Percentiles rank a stretch among this genome's conserved stretches.
Evolutionary conservation across 805 yeast species (phyloP).

Genomic region (Pichia heedii): DNA sequence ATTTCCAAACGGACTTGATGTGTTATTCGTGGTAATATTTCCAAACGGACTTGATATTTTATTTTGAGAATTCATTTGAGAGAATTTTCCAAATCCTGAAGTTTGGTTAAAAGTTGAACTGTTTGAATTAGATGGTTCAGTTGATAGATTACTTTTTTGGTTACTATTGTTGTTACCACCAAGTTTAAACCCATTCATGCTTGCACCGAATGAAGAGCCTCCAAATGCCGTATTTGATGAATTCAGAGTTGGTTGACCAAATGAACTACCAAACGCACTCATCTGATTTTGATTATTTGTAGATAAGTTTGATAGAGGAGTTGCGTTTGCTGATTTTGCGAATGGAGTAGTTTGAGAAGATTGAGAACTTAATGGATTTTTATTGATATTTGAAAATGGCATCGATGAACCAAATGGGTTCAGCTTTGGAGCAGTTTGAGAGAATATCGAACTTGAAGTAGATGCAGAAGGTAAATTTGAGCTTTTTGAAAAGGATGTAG

Average conservation of each 20-base stretch:
- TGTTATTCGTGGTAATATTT: background rate
- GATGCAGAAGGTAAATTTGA: too few species aligned
- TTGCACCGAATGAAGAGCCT: background rate
- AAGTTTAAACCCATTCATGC: background rate
- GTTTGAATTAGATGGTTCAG: too few species aligned
- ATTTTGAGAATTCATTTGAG: background rate
- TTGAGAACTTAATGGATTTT: conserved; percentile 7
- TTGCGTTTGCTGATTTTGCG: conserved; percentile 12
- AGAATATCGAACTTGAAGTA: too few species aligned
- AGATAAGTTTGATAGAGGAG: background rate
- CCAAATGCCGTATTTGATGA: conserved; percentile 6
- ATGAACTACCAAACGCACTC: conserved; percentile 9
- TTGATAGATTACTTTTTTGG: background rate
- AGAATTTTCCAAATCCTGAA: background rate
- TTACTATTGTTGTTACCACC: background rate
- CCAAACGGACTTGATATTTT: background rate
- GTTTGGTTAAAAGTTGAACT: background rate
- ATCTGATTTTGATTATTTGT: background rate
- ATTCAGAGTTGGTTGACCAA: conserved; percentile 11
- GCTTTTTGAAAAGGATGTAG: too few species aligned
- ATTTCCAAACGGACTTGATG: background rate
- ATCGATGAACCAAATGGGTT: background rate
- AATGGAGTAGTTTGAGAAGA: conserved; percentile 9
- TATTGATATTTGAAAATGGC: too few species aligned
- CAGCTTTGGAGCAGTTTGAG: too few species aligned